Percentiles rank a stretch among this genome's conserved stretches.
Evolutionary conservation across 2,329 filamentous ascomycete genomes (phyloP).

Genomic region (Aspergillus phoenicis): DNA sequence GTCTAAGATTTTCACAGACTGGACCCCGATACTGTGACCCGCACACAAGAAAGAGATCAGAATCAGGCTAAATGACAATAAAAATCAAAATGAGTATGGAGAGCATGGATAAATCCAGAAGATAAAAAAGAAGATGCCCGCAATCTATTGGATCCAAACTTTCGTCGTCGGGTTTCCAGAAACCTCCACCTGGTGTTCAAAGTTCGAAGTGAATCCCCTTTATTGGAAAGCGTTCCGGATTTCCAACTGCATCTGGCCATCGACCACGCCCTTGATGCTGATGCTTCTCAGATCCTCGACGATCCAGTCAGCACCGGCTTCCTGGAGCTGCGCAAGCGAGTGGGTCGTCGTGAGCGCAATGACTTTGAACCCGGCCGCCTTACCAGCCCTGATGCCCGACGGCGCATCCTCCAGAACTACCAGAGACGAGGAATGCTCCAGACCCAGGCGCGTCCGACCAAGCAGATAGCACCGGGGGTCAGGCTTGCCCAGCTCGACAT

Average conservation of each 20-base stretch:
- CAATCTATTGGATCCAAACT: background rate
- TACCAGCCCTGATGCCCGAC: constrained; percentile 79
- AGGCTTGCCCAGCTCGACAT: constrained; percentile 74
- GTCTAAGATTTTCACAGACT: background rate
- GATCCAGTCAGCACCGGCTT: constrained; percentile 84
- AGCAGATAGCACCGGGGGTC: constrained; percentile 74
- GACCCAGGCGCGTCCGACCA: constrained; percentile 63
- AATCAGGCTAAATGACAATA: background rate
- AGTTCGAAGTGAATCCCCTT: background rate
- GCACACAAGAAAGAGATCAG: background rate
- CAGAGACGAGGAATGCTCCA: constrained; percentile 54
- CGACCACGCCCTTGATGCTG: constrained; percentile 59
- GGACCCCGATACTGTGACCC: background rate
- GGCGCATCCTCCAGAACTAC: constrained; percentile 89
- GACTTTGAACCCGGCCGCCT: constrained; percentile 82
- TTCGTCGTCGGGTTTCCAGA: constrained; percentile 4
- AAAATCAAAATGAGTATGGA: background rate
- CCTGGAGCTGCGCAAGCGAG: constrained; percentile 68
- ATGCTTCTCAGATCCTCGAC: constrained; percentile 78
- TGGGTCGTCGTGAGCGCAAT: constrained; percentile 86
- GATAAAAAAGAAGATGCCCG: constrained; percentile 3
- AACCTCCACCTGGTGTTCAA: background rate
- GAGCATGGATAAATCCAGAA: background rate
- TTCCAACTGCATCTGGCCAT: constrained; percentile 66
- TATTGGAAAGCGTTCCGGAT: constrained; percentile 61